Conservation (phyloP, 768 basidiomycete genomes). For the Chalciporus sphaerocephalus region DNA sequence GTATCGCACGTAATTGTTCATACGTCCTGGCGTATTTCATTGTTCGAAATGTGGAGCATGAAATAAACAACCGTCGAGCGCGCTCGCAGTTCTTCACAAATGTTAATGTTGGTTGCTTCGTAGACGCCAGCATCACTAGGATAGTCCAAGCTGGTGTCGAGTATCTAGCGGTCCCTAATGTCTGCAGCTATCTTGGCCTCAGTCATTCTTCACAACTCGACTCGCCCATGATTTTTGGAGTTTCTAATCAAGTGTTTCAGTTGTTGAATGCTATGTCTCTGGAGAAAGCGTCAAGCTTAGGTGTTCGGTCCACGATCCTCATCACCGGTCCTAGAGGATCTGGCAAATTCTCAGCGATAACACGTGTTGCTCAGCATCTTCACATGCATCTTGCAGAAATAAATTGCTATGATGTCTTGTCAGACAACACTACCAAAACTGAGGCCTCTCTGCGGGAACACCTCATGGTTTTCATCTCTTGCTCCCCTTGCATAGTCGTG, state of each 20-base stretch:
- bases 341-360: slow-evolving; percentile 72
- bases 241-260: slow-evolving; percentile 48
- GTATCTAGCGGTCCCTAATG: slow-evolving; percentile 55
- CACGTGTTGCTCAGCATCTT: slow-evolving; percentile 51
- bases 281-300: slow-evolving; percentile 52
- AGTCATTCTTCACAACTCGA: slow-evolving; percentile 35
- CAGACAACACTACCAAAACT: slow-evolving; percentile 72
- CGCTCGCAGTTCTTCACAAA: slow-evolving; percentile 48
- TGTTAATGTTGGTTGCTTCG: slow-evolving; percentile 81
- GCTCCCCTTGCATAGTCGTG: slow-evolving; percentile 82
- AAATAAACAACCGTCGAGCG: slow-evolving; percentile 40
- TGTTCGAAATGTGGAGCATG: slow-evolving; percentile 72
- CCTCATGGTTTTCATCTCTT: slow-evolving; percentile 71
- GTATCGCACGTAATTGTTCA: slow-evolving; percentile 1
- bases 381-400: slow-evolving; percentile 82
- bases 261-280: slow-evolving; percentile 58
- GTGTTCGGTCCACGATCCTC: slow-evolving; percentile 65
- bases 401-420: slow-evolving; percentile 79
- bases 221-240: slow-evolving; percentile 18
- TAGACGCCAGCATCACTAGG: slow-evolving; percentile 68
- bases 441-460: slow-evolving; percentile 67
- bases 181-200: slow-evolving; percentile 44
- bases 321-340: slow-evolving; percentile 75
- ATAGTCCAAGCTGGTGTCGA: slow-evolving; percentile 80
- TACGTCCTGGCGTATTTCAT: slow-evolving; percentile 68